Evolutionary conservation across 1,284 basidiomycete species (phyloP), one percentile per base, ranked within the genome.

Genomic region (Ustilago curta): DNA sequence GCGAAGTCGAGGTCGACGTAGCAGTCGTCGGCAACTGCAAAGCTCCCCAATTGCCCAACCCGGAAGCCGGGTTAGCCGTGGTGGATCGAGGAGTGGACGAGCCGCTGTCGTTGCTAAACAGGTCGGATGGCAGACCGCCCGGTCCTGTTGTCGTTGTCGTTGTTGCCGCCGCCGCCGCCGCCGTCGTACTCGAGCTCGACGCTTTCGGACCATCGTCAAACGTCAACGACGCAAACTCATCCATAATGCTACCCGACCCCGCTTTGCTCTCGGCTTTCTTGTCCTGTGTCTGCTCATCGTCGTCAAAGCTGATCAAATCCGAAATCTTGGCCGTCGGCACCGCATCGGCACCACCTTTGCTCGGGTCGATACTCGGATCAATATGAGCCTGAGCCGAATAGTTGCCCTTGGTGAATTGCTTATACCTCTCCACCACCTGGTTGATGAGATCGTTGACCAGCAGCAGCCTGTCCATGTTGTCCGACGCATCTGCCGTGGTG

Each of bases 371-470:
- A n/a, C 83, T 79, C n/a, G 86, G 83, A 56, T 86, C 85, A 32
- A 86, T 85, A 83, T 92, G 89, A 40, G 90, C 86, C 32, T 90
- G 88, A 35, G 89, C 87, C 23, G 85, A 86, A 72, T 88, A 95
- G 86, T 98, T 94, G 44, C 95, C 96, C 68, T 90, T 91, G 86
- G 93, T 92, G 88, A 92, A 96, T 0, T 94, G 91, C 76, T 96
- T 93, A 83, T 95, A 97, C 27, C 96, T 91, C 48, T 90, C 89
- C 19, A 97, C 86, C 18, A 96, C 93, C 39, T 90, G 92, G 86
- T 99, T 98, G 86, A 99, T 96, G 80, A 97, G 91, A 86, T 99
- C 97, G 85, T 99, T 99, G 71, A 96, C 95, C 84, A 98, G 90
- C 29, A 99, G 88, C 85, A 97, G 91, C 2, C 94, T 93, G 77